These are phyloP conservation scores for Hygrophila difformis DNA, from an alignment of 257 asterid species.

Conservation along the genomic window DNA sequence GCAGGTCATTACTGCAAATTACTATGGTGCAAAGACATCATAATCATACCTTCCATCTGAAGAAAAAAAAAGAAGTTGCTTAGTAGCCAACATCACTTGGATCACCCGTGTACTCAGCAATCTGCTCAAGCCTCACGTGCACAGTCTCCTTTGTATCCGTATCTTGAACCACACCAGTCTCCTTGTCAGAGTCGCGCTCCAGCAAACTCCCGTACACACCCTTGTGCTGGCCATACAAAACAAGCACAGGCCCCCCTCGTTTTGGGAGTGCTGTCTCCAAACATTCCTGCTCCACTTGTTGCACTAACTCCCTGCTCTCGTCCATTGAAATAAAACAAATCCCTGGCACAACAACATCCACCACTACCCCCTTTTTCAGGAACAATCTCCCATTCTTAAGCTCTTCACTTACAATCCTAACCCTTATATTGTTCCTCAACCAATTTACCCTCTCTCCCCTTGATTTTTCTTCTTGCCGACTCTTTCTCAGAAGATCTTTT, in stretches of 20 bases:
- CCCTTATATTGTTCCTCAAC: conserved; percentile 75
- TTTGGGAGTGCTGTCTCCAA: conserved; percentile 75
- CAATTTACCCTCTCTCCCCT: conserved; percentile 35
- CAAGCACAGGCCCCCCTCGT: conserved; percentile 77
- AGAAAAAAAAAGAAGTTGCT: conserved; percentile 11
- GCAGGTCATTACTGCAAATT: no score
- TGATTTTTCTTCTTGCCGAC: conserved; percentile 16
- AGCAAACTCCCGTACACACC: conserved; percentile 73
- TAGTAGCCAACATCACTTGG: conserved; percentile 71
- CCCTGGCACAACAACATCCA: conserved; percentile 74
- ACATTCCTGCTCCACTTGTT: conserved; percentile 63
- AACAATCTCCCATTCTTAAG: conserved; percentile 59
- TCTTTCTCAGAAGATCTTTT: conserved; percentile 17
- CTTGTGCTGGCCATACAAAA: conserved; percentile 59
- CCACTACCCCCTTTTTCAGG: conserved; percentile 66
- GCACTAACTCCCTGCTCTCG: conserved; percentile 60
- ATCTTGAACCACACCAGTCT: conserved; percentile 58
- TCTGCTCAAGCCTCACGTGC: conserved; percentile 72
- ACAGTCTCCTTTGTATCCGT: conserved; percentile 62
- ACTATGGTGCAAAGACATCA: no score
- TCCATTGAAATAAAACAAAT: conserved; percentile 61
- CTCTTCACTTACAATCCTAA: conserved; percentile 53
- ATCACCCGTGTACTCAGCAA: conserved; percentile 88
- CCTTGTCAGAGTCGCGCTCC: conserved; percentile 69
- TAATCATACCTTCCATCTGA: no score